Evolutionary conservation across 179 eudicot species (phyloP), one percentile per base, ranked within the genome.

Genomic region (Dionaea muscipula): DNA sequence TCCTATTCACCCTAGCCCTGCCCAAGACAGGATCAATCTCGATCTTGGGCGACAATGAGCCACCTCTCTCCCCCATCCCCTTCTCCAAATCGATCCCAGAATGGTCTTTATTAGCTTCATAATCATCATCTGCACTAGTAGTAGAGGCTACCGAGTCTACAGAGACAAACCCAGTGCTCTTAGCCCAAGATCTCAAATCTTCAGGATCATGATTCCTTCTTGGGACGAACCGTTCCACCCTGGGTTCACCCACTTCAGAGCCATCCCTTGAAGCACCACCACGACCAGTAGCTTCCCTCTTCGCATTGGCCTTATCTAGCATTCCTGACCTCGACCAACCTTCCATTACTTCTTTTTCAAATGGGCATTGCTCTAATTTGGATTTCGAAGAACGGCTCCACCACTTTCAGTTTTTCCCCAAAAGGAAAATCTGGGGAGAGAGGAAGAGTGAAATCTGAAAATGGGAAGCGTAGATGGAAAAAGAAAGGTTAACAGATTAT

Each of bases 131-230:
- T 49, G 71, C 70, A 62, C 72, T 70, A 37, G 54, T 63, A 51
- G 69, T 55, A 16, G 58, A 51, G 37, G 73, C 60, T 26, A 78
- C 81, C 35, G 95, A 86, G 24, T 80, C 72, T 28, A 68, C 62
- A 22, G 96, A 87, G 37, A 85, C 94, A 68, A 87, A 87, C 38
- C 96, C 96, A 55, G 96, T 87, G 62, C 75, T 80, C 68, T 87
- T 87, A 31, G 96, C 96, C 96, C 96, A 84, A 75, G 94, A 78
- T 74, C 64, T 78, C 74, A 87, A 75, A 67, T 84, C 90, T 68
- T 61, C 81, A 14, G 96, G 94, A 59, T 81, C 81, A 67, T 84
- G 82, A 47, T 81, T 78, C 63, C 62, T 74, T 61, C 66, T 71
- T 24, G 90, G 75, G 51, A 73, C 71, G 76, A 84, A 87, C 22